Percentiles rank a stretch among this genome's conserved stretches.
Evolutionary conservation across 2,329 filamentous ascomycete species (phyloP).

Genomic region (Leptographium flavum): DNA sequence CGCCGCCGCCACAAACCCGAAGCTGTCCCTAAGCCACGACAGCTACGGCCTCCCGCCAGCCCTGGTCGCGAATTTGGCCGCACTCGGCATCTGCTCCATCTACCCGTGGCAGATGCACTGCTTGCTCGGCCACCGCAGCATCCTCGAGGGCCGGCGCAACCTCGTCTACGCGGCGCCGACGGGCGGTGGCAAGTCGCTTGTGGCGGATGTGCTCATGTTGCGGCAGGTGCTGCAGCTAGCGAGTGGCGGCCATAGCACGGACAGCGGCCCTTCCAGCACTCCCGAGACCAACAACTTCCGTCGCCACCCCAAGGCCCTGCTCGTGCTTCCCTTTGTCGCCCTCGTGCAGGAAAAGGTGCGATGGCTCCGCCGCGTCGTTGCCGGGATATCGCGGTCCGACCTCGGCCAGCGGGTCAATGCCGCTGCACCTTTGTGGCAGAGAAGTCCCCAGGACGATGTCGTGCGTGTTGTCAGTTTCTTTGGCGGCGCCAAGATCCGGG

Average conservation of each 20-base stretch:
- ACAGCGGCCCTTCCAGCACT: neutral
- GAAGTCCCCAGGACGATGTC: conserved; percentile 39
- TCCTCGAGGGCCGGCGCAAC: conserved; percentile 51
- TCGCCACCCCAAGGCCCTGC: conserved; percentile 43
- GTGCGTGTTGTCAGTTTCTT: conserved; percentile 61
- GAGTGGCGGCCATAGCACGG: neutral
- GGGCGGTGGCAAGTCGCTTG: conserved; percentile 63
- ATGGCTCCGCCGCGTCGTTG: conserved; percentile 55
- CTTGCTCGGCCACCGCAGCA: conserved; percentile 46
- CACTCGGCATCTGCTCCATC: conserved; percentile 55
- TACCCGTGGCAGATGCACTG: conserved; percentile 73
- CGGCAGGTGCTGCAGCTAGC: conserved; percentile 49
- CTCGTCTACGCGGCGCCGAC: conserved; percentile 71
- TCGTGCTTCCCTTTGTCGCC: conserved; percentile 65
- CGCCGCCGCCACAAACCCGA: conserved; percentile 32
- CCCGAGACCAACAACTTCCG: conserved; percentile 20
- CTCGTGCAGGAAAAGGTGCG: conserved; percentile 67
- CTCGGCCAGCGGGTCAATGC: neutral
- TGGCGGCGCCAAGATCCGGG: conserved; percentile 53
- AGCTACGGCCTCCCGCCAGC: conserved; percentile 46
- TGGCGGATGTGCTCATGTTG: conserved; percentile 60
- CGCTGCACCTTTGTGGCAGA: conserved; percentile 28
- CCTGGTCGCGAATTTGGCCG: conserved; percentile 49
- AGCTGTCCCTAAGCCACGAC: conserved; percentile 47
- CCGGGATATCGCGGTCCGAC: conserved; percentile 35